A percentile compares a stretch with the other conserved stretches of the same genome.
Evolutionary conservation across 495 filamentous ascomycete genomes (phyloP).

Genomic region (Schizothecium vesticola): DNA sequence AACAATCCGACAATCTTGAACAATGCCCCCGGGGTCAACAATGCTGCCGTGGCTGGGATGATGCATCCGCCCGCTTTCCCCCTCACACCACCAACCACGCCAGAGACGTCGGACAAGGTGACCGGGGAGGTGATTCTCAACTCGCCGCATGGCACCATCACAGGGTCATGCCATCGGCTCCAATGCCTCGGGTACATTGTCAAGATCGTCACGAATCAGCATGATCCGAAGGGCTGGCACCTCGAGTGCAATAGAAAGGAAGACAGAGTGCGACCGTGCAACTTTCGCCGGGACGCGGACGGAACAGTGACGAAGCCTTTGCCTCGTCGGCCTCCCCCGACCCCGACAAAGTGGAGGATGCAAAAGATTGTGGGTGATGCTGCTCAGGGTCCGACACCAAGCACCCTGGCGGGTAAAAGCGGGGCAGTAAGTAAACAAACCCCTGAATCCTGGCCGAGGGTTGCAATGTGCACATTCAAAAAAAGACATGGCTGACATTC

Average conservation of each 20-base stretch:
- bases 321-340: neutral
- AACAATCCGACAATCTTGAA: neutral
- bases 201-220: neutral
- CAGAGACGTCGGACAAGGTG: neutral
- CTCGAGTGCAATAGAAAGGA: neutral
- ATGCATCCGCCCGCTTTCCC: neutral
- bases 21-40: neutral
- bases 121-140: neutral
- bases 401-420: neutral
- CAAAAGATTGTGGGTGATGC: too few species aligned
- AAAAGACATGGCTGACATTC: neutral
- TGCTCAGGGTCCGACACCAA: neutral
- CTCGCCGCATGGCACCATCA: neutral
- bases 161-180: neutral
- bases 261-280: neutral
- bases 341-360: neutral
- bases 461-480: neutral
- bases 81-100: neutral
- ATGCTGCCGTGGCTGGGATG: neutral
- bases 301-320: neutral
- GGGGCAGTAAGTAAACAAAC: neutral
- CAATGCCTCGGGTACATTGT: neutral
- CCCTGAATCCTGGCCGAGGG: neutral
- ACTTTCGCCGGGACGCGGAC: neutral
- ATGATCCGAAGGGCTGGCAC: neutral